These are phyloP conservation scores for Rhodotorula toruloides DNA, from an alignment of 768 basidiomycete genomes.

Conservation along the genomic window DNA sequence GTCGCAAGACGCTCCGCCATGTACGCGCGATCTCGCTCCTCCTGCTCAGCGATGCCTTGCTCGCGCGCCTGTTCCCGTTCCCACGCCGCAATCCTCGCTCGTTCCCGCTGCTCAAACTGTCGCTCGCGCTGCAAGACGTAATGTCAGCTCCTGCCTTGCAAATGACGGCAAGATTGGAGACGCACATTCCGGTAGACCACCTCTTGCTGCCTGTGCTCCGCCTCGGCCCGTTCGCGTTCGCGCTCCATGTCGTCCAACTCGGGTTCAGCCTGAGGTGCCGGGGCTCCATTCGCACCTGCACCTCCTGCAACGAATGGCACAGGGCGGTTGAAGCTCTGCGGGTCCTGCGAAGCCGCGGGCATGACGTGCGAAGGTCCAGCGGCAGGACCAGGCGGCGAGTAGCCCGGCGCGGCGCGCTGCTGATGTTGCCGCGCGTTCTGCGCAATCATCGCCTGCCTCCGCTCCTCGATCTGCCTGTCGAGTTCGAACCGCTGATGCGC, in stretches of 20 bases:
- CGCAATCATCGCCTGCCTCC: conserved; percentile 41
- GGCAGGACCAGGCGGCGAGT: conserved; percentile 27
- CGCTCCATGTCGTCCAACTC: conserved; percentile 62
- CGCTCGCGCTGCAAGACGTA: conserved; percentile 68
- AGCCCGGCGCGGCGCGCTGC: conserved; percentile 50
- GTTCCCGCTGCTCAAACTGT: conserved; percentile 85
- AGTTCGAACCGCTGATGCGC: conserved; percentile 70
- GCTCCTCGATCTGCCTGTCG: conserved; percentile 52
- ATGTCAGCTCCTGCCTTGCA: no score
- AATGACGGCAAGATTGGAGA: conserved; percentile 33
- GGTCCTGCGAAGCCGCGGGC: conserved; percentile 48
- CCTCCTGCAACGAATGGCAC: conserved; percentile 65
- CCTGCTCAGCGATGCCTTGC: conserved; percentile 64
- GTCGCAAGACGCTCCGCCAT: conserved; percentile 67
- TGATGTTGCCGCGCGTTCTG: conserved; percentile 53
- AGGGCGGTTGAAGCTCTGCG: conserved; percentile 72
- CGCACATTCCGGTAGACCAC: conserved; percentile 78
- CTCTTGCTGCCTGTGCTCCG: conserved; percentile 77
- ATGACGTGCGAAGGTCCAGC: conserved; percentile 26
- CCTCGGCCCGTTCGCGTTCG: conserved; percentile 72
- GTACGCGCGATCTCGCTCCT: conserved; percentile 62
- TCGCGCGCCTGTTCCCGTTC: conserved; percentile 49
- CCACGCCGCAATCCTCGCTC: conserved; percentile 60
- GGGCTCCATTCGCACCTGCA: background rate
- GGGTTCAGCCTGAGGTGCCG: conserved; percentile 35